These are phyloP conservation scores for Diversispora eburnea DNA, from an alignment of 192 early-diverging fungal species.

Conservation along the genomic window DNA sequence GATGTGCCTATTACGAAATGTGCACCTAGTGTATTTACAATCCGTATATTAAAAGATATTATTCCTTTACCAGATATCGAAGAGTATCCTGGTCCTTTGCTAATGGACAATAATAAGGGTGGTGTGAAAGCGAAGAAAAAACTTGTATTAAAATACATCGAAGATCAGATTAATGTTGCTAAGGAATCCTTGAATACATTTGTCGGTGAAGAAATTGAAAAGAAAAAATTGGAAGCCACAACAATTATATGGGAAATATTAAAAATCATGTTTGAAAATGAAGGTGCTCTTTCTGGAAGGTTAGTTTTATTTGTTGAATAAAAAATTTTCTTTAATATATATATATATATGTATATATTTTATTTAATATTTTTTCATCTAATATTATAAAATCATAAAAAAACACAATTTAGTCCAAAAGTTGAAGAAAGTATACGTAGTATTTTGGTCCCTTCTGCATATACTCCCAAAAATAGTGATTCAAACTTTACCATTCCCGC, in stretches of 20 bases:
- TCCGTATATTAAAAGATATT: constrained; percentile 46
- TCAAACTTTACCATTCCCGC: constrained; percentile 38
- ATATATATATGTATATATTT: too few relatives aligned
- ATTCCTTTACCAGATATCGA: constrained; percentile 36
- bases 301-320: constrained; percentile 30
- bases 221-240: constrained; percentile 15
- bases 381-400: background rate
- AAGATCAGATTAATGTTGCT: constrained; percentile 32
- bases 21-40: constrained; percentile 49
- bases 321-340: background rate
- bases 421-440: constrained; percentile 47
- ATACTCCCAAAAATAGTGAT: constrained; percentile 18
- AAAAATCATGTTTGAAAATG: constrained; percentile 56
- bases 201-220: constrained; percentile 17
- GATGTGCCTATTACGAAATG: constrained; percentile 40
- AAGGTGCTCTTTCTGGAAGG: constrained; percentile 58
- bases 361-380: too few relatives aligned
- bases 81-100: constrained; percentile 53
- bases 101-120: constrained; percentile 47
- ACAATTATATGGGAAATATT: constrained; percentile 61
- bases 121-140: constrained; percentile 47
- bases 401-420: constrained; percentile 33
- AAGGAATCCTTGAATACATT: constrained; percentile 18
- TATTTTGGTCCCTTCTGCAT: constrained; percentile 35
- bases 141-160: constrained; percentile 41